Percentiles rank a stretch among this genome's conserved stretches.
Evolutionary conservation across 1,139 yeast species (phyloP).

Genomic region (Trichomonascaceae sp.): DNA sequence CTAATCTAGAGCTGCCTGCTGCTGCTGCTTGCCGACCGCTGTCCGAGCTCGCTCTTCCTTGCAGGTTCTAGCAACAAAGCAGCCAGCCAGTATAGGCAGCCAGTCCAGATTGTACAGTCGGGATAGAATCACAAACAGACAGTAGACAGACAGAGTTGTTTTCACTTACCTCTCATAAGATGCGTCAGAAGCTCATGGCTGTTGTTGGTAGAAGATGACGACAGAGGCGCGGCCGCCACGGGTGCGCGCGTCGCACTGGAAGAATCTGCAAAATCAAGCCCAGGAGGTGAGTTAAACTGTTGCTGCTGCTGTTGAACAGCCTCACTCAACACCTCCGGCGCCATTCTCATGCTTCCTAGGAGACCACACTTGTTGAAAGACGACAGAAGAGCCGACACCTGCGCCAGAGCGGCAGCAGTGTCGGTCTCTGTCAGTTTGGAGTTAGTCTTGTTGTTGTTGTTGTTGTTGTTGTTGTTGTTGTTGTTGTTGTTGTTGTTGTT

Average conservation of each 20-base stretch:
- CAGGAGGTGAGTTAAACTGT: slow-evolving; percentile 25
- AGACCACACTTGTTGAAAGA: neutral
- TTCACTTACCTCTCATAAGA: slow-evolving; percentile 21
- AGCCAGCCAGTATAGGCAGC: slow-evolving; percentile 2
- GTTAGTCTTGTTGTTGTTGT: slow-evolving; percentile 2
- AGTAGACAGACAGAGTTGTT: slow-evolving; percentile 2
- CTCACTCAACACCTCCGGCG: slow-evolving; percentile 4
- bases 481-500: neutral
- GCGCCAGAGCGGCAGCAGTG: neutral
- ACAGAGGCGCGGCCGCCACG: slow-evolving; percentile 8
- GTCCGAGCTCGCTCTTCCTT: neutral
- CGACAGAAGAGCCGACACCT: neutral
- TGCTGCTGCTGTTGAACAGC: slow-evolving; percentile 3
- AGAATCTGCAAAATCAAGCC: too few relatives aligned
- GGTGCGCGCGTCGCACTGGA: slow-evolving; percentile 9
- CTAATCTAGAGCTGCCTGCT: too few relatives aligned
- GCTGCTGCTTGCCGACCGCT: too few relatives aligned
- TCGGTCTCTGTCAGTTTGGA: neutral
- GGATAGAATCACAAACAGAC: too few relatives aligned
- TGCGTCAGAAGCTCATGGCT: slow-evolving; percentile 28
- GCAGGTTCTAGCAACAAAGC: neutral
- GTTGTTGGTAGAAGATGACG: slow-evolving; percentile 15
- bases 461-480: slow-evolving; percentile 4
- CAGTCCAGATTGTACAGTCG: slow-evolving; percentile 1
- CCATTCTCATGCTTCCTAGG: neutral